phyloP scores from a whole-genome alignment of 306 rosid species.

The Heteromeles arbutifolia region DNA sequence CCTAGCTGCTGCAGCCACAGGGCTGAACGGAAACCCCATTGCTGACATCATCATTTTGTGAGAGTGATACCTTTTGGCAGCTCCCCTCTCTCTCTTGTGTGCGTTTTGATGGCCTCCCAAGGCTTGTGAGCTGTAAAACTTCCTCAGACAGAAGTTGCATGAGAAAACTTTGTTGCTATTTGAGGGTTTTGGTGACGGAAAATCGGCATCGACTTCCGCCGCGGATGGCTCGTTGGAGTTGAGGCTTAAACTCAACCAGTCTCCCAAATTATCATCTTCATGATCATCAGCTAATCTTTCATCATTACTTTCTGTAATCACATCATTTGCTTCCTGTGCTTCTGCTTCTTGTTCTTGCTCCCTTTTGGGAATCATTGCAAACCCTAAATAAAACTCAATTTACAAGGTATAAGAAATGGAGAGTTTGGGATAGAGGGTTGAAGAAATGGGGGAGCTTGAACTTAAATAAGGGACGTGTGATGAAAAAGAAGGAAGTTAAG shows the following conservation, averaged over 20 bases:
- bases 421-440: conserved; percentile 9
- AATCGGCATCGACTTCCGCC: background rate
- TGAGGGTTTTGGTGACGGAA: conserved; percentile 25
- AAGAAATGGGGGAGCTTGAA: conserved; percentile 1
- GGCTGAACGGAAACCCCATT: conserved; percentile 29
- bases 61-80: conserved; percentile 47
- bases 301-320: conserved; percentile 15
- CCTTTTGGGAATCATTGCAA: conserved; percentile 28
- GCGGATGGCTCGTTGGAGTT: conserved; percentile 7
- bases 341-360: conserved; percentile 9
- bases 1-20: conserved; percentile 12
- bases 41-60: conserved; percentile 35
- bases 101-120: conserved; percentile 84
- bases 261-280: conserved; percentile 32
- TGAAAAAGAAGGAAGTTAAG: background rate
- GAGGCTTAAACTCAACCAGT: conserved; percentile 65
- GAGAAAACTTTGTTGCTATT: conserved; percentile 41
- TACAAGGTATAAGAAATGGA: background rate
- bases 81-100: conserved; percentile 72
- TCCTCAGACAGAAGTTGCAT: conserved; percentile 72
- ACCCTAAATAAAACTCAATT: background rate
- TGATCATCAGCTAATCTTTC: background rate
- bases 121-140: conserved; percentile 68
- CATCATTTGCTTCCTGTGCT: background rate
- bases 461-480: conserved; percentile 31